Base-by-base conservation (phyloP, 495 filamentous ascomycete species). In the Baudoinia panamericana region DNA sequence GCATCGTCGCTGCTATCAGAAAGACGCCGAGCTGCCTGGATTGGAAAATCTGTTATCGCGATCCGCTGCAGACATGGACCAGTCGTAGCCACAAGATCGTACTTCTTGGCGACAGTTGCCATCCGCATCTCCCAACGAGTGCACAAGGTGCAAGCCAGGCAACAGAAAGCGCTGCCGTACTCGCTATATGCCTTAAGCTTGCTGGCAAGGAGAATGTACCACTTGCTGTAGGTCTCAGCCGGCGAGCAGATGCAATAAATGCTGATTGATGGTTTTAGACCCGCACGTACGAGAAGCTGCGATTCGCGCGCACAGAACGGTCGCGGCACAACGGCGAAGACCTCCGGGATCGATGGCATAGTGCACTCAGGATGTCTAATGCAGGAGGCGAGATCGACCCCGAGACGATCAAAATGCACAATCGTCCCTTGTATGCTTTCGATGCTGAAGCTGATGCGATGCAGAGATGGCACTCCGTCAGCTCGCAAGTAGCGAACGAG, bases 311-410 rank as follows among this genome's bases (percentile, higher is more conserved):
- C 29, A 64, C 63, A 3, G 47, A 67, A 4, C 50, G 61, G 22
- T 66, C 63, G 32, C 68, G 70, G 47, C 59, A 57, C 12, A 70
- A 72, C 41, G 68, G 68, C 0, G 66, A 69, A 48, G 68, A 70
- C 43, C 34, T 72, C 20, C 43, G 68, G n/a, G 66, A 70, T 46
- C 52, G 68, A 13, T 72, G 68, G 68, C 68, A 72, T 39, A 64
- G 57, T 41, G 64, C 63, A 27, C 53, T 72, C 16, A 69, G 66
- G 48, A 50, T 58, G 22, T 57, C 66, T 13, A 66, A 64, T 11
- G 61, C 65, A n/a, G 59, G 62, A 16, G 53, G 58, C 0, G 63
- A 70, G 43, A 64, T 70, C 38, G 66, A 72, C 48, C 68, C 68
- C 3, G 67, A 72, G 43, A 60, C 62, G 16, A 48, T 70, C 13